Evolutionary conservation across 2,329 filamentous ascomycete species (phyloP).

Genomic region (Xylaria arbuscula): DNA sequence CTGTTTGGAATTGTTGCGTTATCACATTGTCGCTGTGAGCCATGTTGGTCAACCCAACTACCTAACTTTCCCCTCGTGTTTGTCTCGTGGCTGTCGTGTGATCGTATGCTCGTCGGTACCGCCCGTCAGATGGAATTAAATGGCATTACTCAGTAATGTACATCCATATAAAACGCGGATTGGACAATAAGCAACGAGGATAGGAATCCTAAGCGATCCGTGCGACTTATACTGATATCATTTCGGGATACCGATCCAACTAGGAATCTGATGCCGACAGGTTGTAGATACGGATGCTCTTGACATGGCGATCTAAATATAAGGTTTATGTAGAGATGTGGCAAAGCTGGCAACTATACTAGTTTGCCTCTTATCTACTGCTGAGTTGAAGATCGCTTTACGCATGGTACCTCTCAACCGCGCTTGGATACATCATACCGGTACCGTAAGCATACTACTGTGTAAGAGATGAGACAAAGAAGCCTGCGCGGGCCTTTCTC

Average conservation of each 20-base stretch:
- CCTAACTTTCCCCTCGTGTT: not conserved
- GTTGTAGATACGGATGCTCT: not conserved
- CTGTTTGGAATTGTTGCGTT: not conserved
- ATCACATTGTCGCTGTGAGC: not conserved
- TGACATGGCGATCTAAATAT: not conserved
- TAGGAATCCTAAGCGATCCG: constrained; percentile 1
- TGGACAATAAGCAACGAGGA: not conserved
- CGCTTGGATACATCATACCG: not conserved
- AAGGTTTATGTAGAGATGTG: not conserved
- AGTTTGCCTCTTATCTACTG: not conserved
- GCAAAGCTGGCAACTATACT: not conserved
- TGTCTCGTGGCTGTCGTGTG: not conserved
- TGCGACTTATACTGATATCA: constrained; percentile 1
- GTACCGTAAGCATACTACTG: too few relatives aligned
- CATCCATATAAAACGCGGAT: not conserved
- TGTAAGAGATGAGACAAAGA: not conserved
- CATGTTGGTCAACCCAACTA: not conserved
- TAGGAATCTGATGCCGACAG: not conserved
- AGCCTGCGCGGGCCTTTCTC: not conserved
- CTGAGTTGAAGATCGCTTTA: not conserved
- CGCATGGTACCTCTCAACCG: not conserved
- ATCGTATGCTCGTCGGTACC: not conserved
- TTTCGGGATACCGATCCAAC: not conserved
- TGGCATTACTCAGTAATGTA: not conserved
- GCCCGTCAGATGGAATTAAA: not conserved